Conservation (phyloP, 345 rosid genomes). For the sweet orange (Citrus sinensis) region DNA sequence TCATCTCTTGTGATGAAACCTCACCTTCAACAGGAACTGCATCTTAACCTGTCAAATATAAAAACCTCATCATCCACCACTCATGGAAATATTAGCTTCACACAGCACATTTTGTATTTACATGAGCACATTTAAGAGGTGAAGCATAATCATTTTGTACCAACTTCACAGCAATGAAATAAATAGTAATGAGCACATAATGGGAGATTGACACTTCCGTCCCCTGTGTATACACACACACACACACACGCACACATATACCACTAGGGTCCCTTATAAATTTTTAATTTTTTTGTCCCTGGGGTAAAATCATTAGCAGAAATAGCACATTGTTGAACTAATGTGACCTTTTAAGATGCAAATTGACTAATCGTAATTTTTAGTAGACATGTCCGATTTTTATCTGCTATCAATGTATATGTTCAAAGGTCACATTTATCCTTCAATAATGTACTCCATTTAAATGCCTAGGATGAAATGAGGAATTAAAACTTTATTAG, state of each 20-base stretch:
- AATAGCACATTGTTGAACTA: not conserved
- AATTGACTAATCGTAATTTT: no score
- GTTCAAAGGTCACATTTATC: not conserved
- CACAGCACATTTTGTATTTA: not conserved
- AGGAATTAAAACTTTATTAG: no score
- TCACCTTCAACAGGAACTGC: constrained; percentile 69
- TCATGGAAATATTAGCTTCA: not conserved
- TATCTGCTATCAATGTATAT: not conserved
- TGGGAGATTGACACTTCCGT: not conserved
- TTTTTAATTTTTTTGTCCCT: no score
- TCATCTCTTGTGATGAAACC: constrained; percentile 76
- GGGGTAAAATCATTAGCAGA: not conserved
- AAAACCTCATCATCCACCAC: not conserved
- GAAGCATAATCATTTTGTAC: not conserved
- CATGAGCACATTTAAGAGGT: not conserved
- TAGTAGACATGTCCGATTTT: not conserved
- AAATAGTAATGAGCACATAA: not conserved
- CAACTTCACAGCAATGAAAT: not conserved
- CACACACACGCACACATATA: no score
- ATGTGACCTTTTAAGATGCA: not conserved
- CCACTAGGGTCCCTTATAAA: no score
- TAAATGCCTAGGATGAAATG: not conserved
- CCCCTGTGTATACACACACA: not conserved
- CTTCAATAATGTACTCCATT: not conserved
- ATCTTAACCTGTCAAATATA: constrained; percentile 63